Conservation (phyloP, 371 early-diverging fungal genomes). For the Mucor velutinosus region DNA sequence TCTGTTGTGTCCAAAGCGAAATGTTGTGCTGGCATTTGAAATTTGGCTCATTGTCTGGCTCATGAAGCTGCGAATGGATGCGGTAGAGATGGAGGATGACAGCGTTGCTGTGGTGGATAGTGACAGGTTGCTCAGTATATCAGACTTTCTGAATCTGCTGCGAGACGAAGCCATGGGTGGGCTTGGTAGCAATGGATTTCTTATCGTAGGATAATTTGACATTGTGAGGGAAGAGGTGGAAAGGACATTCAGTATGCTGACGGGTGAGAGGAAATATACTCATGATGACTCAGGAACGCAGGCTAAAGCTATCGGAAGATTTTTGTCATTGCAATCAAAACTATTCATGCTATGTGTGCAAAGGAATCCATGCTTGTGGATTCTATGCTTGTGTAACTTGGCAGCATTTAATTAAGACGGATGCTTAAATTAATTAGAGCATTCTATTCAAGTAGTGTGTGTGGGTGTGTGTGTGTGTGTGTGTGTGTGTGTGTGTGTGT, state of each 20-base stretch:
- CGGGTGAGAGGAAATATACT: background rate
- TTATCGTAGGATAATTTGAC: conserved; percentile 27
- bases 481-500: background rate
- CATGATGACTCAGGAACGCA: background rate
- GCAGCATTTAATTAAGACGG: background rate
- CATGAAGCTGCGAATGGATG: conserved; percentile 23
- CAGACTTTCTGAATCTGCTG: conserved; percentile 11
- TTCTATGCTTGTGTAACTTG: too few species aligned
- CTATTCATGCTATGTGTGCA: background rate
- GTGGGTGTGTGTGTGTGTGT: too few species aligned
- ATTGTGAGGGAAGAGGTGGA: conserved; percentile 4
- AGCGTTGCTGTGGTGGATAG: conserved; percentile 15
- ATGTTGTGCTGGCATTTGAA: conserved; percentile 13
- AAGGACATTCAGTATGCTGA: background rate
- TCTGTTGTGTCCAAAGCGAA: conserved; percentile 2
- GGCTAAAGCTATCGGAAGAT: background rate
- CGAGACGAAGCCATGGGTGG: conserved; percentile 22
- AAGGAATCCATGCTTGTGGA: background rate
- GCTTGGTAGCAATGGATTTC: conserved; percentile 30
- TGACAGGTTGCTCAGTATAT: conserved; percentile 21
- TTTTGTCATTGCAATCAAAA: background rate
- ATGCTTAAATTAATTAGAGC: background rate
- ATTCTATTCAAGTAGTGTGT: background rate
- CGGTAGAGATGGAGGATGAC: conserved; percentile 23
- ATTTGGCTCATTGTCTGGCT: conserved; percentile 20